These are phyloP conservation scores for Dactylellina drechsleri DNA, from an alignment of 2,329 filamentous ascomycete species.

Conservation along the genomic window DNA sequence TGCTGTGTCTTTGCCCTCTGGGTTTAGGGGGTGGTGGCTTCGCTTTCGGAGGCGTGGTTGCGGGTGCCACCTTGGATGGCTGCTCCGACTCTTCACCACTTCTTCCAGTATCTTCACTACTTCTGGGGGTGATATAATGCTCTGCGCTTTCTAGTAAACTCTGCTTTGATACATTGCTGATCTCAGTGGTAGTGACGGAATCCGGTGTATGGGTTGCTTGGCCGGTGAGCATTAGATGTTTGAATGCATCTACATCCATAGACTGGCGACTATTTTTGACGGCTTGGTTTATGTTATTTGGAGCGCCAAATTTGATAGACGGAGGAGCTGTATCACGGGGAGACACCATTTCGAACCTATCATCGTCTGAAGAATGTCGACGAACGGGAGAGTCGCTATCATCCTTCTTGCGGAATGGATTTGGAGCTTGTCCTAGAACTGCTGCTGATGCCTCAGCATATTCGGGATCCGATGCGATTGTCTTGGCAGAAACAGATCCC, in stretches of 20 bases:
- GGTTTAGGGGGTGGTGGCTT: slow-evolving; percentile 52
- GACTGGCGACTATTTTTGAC: slow-evolving; percentile 61
- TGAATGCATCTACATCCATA: slow-evolving; percentile 82
- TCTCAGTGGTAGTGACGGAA: slow-evolving; percentile 59
- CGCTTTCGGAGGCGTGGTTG: slow-evolving; percentile 21
- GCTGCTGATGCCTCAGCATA: slow-evolving; percentile 18
- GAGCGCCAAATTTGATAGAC: slow-evolving; percentile 59
- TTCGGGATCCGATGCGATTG: slow-evolving; percentile 34
- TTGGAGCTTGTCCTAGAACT: slow-evolving; percentile 25
- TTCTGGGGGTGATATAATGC: slow-evolving; percentile 33
- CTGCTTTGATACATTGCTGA: slow-evolving; percentile 58
- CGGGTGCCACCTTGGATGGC: neutral
- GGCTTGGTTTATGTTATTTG: slow-evolving; percentile 57
- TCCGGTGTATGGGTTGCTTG: slow-evolving; percentile 62
- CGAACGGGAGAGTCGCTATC: neutral
- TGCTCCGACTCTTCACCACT: slow-evolving; percentile 31
- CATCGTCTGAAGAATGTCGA: slow-evolving; percentile 57
- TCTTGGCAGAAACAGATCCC: slow-evolving; percentile 32
- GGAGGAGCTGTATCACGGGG: slow-evolving; percentile 17
- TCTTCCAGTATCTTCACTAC: slow-evolving; percentile 43
- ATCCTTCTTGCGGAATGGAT: slow-evolving; percentile 51
- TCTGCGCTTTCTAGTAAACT: slow-evolving; percentile 31
- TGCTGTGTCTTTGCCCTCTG: slow-evolving; percentile 46
- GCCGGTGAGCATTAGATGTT: slow-evolving; percentile 78
- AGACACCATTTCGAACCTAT: slow-evolving; percentile 46